These are phyloP conservation scores for Lactarius pseudohatsudake DNA, from an alignment of 768 basidiomycete species.

Conservation along the genomic window DNA sequence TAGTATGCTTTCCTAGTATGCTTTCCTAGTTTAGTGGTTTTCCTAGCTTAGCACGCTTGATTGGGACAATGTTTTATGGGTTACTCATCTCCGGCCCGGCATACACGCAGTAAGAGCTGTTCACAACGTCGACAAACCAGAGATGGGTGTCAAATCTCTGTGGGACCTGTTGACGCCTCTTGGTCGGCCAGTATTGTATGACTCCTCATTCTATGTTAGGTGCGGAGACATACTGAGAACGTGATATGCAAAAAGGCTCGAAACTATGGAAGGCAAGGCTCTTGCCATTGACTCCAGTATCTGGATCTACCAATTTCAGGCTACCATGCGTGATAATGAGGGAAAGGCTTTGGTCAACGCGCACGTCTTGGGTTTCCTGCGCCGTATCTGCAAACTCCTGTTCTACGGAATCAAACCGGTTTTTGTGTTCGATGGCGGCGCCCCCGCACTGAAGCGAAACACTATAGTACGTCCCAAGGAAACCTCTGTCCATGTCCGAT, in stretches of 20 bases:
- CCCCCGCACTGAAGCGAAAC: slow-evolving; percentile 81
- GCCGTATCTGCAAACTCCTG: slow-evolving; percentile 89
- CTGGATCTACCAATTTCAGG: slow-evolving; percentile 99
- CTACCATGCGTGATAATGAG: slow-evolving; percentile 98
- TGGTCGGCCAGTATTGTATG: slow-evolving; percentile 86
- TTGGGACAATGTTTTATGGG: not conserved
- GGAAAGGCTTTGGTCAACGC: slow-evolving; percentile 89
- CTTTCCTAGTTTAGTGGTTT: not conserved
- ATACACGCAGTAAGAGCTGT: too few relatives aligned
- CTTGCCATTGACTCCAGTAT: slow-evolving; percentile 99
- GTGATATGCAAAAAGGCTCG: slow-evolving; percentile 49
- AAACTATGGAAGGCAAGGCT: slow-evolving; percentile 91
- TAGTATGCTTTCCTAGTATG: not conserved
- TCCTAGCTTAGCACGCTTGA: not conserved
- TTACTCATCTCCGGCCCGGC: not conserved
- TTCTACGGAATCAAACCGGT: slow-evolving; percentile 99
- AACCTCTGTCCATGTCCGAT: not conserved
- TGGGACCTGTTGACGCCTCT: slow-evolving; percentile 94
- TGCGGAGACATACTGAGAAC: not conserved
- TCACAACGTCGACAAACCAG: not conserved
- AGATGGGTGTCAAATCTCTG: slow-evolving; percentile 95
- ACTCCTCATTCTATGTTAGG: not conserved
- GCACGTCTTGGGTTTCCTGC: slow-evolving; percentile 86
- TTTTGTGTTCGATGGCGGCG: slow-evolving; percentile 98
- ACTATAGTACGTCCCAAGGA: slow-evolving; percentile 67